Evolutionary conservation across 2,329 filamentous ascomycete genomes (phyloP), one percentile per base, ranked within the genome.

Genomic region (Chaetomiaceae sp.): DNA sequence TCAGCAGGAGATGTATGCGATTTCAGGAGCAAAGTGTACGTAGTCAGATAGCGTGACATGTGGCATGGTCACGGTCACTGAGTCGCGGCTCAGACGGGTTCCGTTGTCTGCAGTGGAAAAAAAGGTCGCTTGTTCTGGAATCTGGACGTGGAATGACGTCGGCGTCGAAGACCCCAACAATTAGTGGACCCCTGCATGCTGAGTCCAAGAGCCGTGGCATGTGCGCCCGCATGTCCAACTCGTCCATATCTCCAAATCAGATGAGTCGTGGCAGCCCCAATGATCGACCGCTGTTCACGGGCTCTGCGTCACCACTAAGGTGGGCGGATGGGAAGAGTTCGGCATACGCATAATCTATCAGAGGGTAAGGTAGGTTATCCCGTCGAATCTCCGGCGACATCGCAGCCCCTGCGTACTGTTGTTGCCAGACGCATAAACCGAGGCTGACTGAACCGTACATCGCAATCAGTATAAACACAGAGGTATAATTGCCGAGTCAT

Each of bases 401-500:
- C n/a, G n/a, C n/a, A n/a, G n/a, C n/a, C n/a, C n/a, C n/a, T n/a
- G n/a, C n/a, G n/a, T n/a, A n/a, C n/a, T n/a, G n/a, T n/a, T n/a
- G n/a, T n/a, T n/a, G n/a, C n/a, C n/a, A n/a, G n/a, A n/a, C n/a
- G n/a, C n/a, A n/a, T n/a, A n/a, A n/a, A n/a, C n/a, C n/a, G n/a
- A n/a, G n/a, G n/a, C n/a, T n/a, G n/a, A n/a, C n/a, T n/a, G n/a
- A n/a, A n/a, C n/a, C n/a, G n/a, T n/a, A n/a, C n/a, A n/a, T n/a
- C n/a, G n/a, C n/a, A n/a, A n/a, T n/a, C n/a, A 36, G 44, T 45
- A 44, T 23, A 51, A 53, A 58, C 29, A 50, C 49, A 45, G 43
- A 55, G 54, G 50, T 59, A 59, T 63, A 57, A 59, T 59, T 60
- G 53, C 52, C 58, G 39, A 49, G 53, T 61, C 59, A 52, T 59